A percentile compares a stretch with the other conserved stretches of the same genome.
phyloP scores from a whole-genome alignment of 441 rosid genomes.

The Breynia disticha region DNA sequence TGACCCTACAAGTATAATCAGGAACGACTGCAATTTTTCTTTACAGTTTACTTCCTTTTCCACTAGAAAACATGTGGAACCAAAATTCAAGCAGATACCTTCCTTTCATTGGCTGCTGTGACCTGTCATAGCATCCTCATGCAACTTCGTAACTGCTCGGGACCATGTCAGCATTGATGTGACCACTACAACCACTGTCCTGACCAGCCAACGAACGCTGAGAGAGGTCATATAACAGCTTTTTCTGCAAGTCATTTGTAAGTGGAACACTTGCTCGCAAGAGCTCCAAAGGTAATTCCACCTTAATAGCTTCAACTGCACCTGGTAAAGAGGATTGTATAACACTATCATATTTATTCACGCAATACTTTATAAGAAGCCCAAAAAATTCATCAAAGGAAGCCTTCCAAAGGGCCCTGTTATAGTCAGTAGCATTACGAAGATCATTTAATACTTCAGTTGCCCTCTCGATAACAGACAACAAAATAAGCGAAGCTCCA shows the following conservation, averaged over 20 bases:
- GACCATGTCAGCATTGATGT: no score
- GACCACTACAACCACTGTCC: no score
- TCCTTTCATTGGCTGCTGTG: no score
- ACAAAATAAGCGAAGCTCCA: conserved; percentile 67
- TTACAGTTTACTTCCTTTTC: no score
- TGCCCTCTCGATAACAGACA: conserved; percentile 69
- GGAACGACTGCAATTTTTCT: no score
- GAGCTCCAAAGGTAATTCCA: conserved; percentile 94
- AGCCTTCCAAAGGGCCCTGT: conserved; percentile 77
- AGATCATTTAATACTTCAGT: conserved; percentile 33
- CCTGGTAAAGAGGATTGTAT: conserved; percentile 43
- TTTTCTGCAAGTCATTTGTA: conserved; percentile 71
- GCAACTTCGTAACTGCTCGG: no score
- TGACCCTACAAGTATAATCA: no score
- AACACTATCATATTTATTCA: conserved; percentile 72
- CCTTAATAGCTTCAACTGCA: conserved; percentile 52
- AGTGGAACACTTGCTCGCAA: conserved; percentile 85
- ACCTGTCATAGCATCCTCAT: no score
- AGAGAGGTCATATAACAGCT: conserved; percentile 25
- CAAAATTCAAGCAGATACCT: no score
- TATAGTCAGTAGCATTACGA: conserved; percentile 34
- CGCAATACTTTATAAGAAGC: conserved; percentile 88
- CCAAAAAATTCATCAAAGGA: conserved; percentile 86
- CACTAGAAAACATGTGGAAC: no score
- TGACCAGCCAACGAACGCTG: no score